Evolutionary conservation across 305 asterid species (phyloP).

Genomic region (Fraxinus xanthoxyloides): DNA sequence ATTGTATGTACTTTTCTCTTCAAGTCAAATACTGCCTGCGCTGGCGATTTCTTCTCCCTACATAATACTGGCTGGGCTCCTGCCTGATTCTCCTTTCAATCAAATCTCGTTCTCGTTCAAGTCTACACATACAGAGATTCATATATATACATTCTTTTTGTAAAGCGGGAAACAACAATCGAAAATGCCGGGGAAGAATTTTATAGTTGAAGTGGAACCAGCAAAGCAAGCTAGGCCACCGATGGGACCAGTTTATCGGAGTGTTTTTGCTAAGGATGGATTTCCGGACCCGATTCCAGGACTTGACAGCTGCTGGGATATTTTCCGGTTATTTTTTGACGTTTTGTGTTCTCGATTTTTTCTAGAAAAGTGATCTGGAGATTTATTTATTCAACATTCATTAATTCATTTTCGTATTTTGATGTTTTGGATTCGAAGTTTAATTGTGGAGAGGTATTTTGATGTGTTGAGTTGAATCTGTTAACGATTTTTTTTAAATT

Average conservation of each 20-base stretch:
- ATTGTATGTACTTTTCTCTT: neutral
- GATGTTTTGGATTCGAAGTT: neutral
- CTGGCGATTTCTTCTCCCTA: conserved; percentile 17
- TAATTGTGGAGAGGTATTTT: conserved; percentile 6
- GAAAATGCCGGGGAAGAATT: conserved; percentile 50
- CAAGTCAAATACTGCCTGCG: conserved; percentile 20
- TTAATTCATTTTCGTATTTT: neutral
- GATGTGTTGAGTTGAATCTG: conserved; percentile 11
- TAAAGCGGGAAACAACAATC: conserved; percentile 15
- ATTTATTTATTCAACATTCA: neutral
- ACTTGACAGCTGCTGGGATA: conserved; percentile 85
- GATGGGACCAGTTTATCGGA: conserved; percentile 84
- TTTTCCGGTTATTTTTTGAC: conserved; percentile 63
- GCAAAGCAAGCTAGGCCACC: conserved; percentile 67
- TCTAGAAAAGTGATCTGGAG: conserved; percentile 11
- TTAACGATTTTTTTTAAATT: neutral
- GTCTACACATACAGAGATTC: neutral
- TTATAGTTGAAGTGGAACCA: conserved; percentile 68
- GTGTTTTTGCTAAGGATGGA: conserved; percentile 74
- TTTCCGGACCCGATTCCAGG: conserved; percentile 81
- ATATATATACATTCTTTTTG: neutral
- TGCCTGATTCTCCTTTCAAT: conserved; percentile 3
- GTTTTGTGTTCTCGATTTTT: neutral
- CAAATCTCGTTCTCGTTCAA: neutral
- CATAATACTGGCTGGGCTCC: neutral